Evolutionary conservation across 352 stramenopile species (phyloP).

Genomic region (Globisporangium apiculatum): DNA sequence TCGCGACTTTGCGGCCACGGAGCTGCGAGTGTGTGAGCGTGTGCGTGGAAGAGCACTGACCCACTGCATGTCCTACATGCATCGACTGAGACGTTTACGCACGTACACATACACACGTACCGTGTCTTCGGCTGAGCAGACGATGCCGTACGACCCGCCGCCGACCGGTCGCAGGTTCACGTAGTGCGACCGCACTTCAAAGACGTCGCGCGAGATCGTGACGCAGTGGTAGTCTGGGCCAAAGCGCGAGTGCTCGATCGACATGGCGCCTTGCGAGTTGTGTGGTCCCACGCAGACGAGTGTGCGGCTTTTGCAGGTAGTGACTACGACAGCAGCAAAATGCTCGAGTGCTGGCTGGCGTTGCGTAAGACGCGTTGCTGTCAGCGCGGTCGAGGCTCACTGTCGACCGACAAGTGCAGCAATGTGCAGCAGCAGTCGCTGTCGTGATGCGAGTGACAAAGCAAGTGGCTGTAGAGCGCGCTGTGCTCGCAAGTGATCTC

Average conservation of each 20-base stretch:
- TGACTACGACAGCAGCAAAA: too few relatives aligned
- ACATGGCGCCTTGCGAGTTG: constrained; percentile 21
- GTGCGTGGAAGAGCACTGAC: not conserved
- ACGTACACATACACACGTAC: constrained; percentile 20
- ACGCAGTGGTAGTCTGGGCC: constrained; percentile 78
- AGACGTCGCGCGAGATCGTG: constrained; percentile 73
- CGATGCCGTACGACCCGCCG: constrained; percentile 89
- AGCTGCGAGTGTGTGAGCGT: constrained; percentile 27
- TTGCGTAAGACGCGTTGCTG: too few relatives aligned
- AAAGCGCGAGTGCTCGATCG: constrained; percentile 64
- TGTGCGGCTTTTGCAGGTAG: too few relatives aligned
- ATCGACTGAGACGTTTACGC: not conserved
- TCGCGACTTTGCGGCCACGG: constrained; percentile 79
- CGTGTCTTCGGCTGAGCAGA: constrained; percentile 89
- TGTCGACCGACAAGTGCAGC: too few relatives aligned
- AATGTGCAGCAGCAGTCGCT: too few relatives aligned
- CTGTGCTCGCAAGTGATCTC: too few relatives aligned
- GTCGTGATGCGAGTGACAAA: too few relatives aligned
- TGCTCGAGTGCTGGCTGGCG: too few relatives aligned
- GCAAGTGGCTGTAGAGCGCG: too few relatives aligned
- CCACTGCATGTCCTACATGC: not conserved
- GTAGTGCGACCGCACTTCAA: constrained; percentile 80
- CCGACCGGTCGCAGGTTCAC: constrained; percentile 71
- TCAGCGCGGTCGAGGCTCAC: too few relatives aligned
- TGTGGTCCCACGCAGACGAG: too few relatives aligned